Evolutionary conservation across 192 early-diverging fungal genomes (phyloP).

Genomic region (Gigaspora rosea): DNA sequence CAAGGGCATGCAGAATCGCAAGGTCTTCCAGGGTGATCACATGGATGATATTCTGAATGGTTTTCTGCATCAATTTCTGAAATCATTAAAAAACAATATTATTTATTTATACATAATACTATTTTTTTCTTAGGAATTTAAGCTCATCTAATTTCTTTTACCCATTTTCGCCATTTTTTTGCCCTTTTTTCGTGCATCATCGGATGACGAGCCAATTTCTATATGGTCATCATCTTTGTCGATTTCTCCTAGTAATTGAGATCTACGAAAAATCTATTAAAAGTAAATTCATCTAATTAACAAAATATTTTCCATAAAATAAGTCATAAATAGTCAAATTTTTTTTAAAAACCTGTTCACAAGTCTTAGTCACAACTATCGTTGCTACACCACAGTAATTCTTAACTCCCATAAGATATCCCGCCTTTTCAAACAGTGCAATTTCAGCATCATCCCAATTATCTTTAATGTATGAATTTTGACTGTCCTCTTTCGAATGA

Average conservation of each 20-base stretch:
- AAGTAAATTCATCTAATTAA: neutral
- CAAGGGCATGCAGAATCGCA: constrained; percentile 24
- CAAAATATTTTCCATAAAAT: neutral
- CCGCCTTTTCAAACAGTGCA: constrained; percentile 6
- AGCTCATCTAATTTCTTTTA: neutral
- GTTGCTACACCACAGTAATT: constrained; percentile 25
- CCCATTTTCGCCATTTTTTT: constrained; percentile 23
- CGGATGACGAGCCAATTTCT: constrained; percentile 27
- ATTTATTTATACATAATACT: neutral
- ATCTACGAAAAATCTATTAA: constrained; percentile 14
- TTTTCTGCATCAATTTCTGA: constrained; percentile 28
- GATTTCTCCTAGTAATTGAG: neutral
- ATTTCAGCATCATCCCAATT: constrained; percentile 26
- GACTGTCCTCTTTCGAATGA: neutral
- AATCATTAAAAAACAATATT: too few species aligned
- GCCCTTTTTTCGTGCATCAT: constrained; percentile 7
- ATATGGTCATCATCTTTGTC: neutral
- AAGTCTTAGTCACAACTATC: constrained; percentile 22
- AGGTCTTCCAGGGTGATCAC: constrained; percentile 26
- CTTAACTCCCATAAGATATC: constrained; percentile 1
- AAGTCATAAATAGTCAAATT: neutral
- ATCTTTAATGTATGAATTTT: neutral
- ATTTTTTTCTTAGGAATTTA: neutral
- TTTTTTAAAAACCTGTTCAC: constrained; percentile 23
- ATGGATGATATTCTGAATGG: constrained; percentile 29